Conservation (phyloP, 2,329 filamentous ascomycete genomes). For the Fusarium avenaceum region DNA sequence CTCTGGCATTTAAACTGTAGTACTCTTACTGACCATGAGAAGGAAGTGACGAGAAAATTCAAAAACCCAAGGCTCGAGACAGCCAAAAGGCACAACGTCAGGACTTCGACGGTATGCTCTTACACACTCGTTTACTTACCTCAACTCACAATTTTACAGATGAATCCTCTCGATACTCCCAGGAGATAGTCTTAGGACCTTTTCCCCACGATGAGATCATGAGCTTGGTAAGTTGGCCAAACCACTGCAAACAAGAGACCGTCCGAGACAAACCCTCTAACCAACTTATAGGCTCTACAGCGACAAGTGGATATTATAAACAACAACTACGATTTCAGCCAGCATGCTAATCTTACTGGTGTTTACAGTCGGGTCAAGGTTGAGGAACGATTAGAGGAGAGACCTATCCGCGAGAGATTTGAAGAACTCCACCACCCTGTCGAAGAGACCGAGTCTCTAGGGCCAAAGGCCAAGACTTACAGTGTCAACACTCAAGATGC, state of each 20-base stretch:
- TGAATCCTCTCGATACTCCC: constrained; percentile 3
- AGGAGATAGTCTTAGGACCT: neutral
- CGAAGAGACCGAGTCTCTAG: neutral
- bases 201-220: neutral
- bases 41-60: neutral
- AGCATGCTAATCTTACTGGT: neutral
- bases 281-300: constrained; percentile 4
- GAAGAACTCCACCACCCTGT: constrained; percentile 7
- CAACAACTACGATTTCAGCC: neutral
- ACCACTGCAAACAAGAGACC: too few relatives aligned
- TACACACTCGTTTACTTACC: neutral
- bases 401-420: constrained; percentile 4
- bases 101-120: constrained; percentile 1
- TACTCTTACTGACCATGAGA: constrained; percentile 1
- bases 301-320: neutral
- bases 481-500: neutral
- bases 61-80: neutral
- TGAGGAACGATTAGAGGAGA: constrained; percentile 1
- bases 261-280: neutral
- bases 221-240: constrained; percentile 4
- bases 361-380: neutral
- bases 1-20: neutral
- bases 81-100: neutral
- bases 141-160: constrained; percentile 8
- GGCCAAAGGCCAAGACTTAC: too few relatives aligned